Evolutionary conservation across 768 basidiomycete species (phyloP), one percentile per base, ranked within the genome.

Genomic region (Suillus sp.): DNA sequence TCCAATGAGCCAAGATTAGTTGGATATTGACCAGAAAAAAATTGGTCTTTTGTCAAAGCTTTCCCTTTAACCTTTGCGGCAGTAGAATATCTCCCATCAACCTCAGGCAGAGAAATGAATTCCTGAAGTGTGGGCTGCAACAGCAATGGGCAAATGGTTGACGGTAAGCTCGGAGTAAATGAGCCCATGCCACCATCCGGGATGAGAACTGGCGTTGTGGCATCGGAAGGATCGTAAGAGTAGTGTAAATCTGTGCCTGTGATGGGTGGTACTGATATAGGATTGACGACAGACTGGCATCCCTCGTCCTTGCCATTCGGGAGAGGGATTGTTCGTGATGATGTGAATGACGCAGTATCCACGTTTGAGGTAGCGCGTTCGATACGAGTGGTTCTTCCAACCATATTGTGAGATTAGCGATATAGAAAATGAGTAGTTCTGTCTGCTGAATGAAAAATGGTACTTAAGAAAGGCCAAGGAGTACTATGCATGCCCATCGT

Each of bases 21-120:
- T 30, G 18, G 35, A 20, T 30, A 6, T 42, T 20, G n/a, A 13
- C 9, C 10, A 20, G 16, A 25, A 57, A 35, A 53, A 48, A n/a
- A 16, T 59, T 54, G n/a, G 11, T 60, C 45, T 25, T 57, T 38
- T 30, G n/a, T 18, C 7, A 1, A 32, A 32, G 20, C 40, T 22
- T 58, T 71, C 61, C 64, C 61, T 32, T 74, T 66, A 45, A 53
- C 71, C 30, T 74, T 68, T 42, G 66, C 51, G 9, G 2, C 27
- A 16, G 40, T 30, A 42, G 66, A 62, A n/a, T 61, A 68, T 37
- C 56, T 62, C 51, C 62, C 30, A 2, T 57, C 20, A 2, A 42
- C 9, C 22, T 35, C 22, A 27, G 10, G 22, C 6, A 30, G 40
- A 13, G 13, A 22, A 47, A 64, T 59, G 3, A 66, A 20, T 16